Conservation (phyloP, 768 basidiomycete genomes). For the Hericium rajendrae region DNA sequence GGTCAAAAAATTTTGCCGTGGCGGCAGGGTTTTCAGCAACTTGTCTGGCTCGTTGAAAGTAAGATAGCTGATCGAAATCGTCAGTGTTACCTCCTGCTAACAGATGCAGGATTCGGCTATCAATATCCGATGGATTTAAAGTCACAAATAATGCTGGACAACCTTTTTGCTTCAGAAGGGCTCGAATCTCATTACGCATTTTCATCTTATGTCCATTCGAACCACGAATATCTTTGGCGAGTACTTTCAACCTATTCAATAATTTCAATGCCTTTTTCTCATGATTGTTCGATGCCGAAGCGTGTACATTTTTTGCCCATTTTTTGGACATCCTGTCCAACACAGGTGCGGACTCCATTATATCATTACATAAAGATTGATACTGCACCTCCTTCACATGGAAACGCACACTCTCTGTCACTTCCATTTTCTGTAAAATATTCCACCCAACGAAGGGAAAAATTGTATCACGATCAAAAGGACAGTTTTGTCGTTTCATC, state of each 20-base stretch:
- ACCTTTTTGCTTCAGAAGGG: background rate
- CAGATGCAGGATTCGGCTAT: constrained; percentile 33
- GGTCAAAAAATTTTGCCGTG: constrained; percentile 32
- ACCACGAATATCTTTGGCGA: background rate
- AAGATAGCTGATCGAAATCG: constrained; percentile 23
- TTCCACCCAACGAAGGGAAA: background rate
- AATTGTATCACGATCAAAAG: constrained; percentile 17
- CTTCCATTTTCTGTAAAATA: too few species aligned
- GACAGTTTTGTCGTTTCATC: constrained; percentile 20
- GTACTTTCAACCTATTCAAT: background rate
- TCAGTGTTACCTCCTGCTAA: constrained; percentile 28
- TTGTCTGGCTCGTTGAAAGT: constrained; percentile 24
- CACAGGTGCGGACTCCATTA: too few species aligned
- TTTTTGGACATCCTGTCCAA: background rate
- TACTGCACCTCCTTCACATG: background rate
- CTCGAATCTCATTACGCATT: background rate
- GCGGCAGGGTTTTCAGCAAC: constrained; percentile 32
- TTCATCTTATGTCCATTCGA: background rate
- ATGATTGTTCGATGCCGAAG: background rate
- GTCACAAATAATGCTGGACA: background rate
- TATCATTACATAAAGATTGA: background rate
- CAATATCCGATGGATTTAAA: constrained; percentile 31
- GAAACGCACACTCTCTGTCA: background rate
- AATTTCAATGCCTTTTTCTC: background rate
- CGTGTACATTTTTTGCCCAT: background rate